Evolutionary conservation across 495 filamentous ascomycete genomes (phyloP), one percentile per base, ranked within the genome.

Genomic region (Terfezia claveryi): DNA sequence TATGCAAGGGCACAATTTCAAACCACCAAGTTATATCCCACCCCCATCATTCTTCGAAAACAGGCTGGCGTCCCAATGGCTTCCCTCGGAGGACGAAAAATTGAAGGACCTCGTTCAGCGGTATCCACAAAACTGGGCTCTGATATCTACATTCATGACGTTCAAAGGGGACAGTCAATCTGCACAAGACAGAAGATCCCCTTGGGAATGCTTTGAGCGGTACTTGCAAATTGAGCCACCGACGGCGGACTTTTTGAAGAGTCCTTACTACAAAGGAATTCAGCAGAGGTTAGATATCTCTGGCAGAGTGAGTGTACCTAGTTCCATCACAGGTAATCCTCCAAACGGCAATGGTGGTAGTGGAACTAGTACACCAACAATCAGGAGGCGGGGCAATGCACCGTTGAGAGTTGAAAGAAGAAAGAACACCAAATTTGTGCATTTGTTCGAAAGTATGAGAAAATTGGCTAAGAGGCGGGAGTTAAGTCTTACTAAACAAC

Each of bases 141-240:
- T 98, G 8, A 92, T 96, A 50, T 83, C 86, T 6, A 80, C 74
- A 57, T 81, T 85, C 57, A 70, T 94, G 44, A 75, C 78, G 0
- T 74, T 79, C n/a, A 75, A 77, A 50, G 91, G 85, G 4, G 59
- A 76, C 36, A 92, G 82, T 63, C 77, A 80, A 23, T 87, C 89
- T 51, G 82, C 83, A 12, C 78, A 85, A 10, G 92, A 95, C 63
- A 78, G 91, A 54, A 76, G 91, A 52, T 96, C 92, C 4, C 88
- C 91, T 6, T 98, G 91, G 91, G 91, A 98, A 69, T 98, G 91
- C 63, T 98, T 96, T 62, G 91, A 98, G 65, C 79, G 92, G 38
- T 96, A 89, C 87, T 79, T 94, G 14, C n/a, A 20, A 27, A 70
- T 96, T 10, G 91, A 95, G 69, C 86, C 86, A 6, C 68, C 94